Conservation (phyloP, 2,329 filamentous ascomycete genomes). For the Sarocladiaceae sp. region DNA sequence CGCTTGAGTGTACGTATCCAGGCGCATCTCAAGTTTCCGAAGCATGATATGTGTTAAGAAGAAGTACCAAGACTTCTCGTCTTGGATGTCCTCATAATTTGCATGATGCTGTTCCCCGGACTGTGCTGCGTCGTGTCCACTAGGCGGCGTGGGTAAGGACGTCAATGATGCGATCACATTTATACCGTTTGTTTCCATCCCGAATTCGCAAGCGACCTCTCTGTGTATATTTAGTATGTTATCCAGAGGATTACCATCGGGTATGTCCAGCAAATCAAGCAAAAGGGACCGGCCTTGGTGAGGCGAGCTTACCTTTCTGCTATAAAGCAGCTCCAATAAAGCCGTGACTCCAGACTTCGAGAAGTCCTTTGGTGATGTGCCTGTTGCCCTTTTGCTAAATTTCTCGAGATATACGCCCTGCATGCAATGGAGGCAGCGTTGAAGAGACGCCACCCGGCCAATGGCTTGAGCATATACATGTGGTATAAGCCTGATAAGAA, state of each 20-base stretch:
- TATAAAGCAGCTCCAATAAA: conserved; percentile 8
- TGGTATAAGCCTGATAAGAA: neutral
- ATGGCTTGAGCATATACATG: conserved; percentile 4
- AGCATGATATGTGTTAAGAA: conserved; percentile 12
- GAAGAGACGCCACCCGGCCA: neutral
- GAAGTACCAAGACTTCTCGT: conserved; percentile 10
- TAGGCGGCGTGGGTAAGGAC: conserved; percentile 9
- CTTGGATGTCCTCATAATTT: neutral
- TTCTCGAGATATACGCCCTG: conserved; percentile 5
- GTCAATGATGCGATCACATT: conserved; percentile 11
- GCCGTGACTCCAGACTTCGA: conserved; percentile 1
- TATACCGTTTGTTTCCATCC: conserved; percentile 9
- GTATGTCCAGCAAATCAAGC: too few relatives aligned
- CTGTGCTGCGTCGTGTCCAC: neutral
- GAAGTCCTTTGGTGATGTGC: neutral
- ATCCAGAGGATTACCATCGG: too few relatives aligned
- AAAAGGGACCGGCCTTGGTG: neutral
- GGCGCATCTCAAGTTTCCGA: conserved; percentile 11
- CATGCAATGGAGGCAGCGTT: conserved; percentile 6
- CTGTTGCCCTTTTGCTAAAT: neutral
- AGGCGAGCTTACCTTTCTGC: conserved; percentile 4
- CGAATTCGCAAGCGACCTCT: conserved; percentile 11
- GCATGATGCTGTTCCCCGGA: neutral
- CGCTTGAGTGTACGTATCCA: conserved; percentile 10
- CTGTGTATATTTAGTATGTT: too few relatives aligned